A percentile compares a stretch with the other conserved stretches of the same genome.
These are phyloP conservation scores for Strobilomyces dryophilus DNA, from an alignment of 768 basidiomycete genomes.

Conservation along the genomic window DNA sequence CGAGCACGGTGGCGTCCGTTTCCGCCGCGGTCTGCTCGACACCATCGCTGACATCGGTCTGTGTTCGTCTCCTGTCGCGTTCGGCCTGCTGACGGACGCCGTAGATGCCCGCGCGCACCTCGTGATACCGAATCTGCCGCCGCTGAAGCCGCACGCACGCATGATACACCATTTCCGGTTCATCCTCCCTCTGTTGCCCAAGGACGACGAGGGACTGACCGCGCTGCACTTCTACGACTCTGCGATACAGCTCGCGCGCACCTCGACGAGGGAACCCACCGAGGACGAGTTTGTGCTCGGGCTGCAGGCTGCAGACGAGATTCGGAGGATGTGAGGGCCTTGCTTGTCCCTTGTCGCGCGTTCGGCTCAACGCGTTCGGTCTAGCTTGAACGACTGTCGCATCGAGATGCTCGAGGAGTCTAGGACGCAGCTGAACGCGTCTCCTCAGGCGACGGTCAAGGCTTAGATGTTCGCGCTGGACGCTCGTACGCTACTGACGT, in stretches of 20 bases:
- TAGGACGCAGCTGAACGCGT: slow-evolving; percentile 37
- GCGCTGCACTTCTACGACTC: slow-evolving; percentile 75
- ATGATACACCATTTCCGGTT: slow-evolving; percentile 82
- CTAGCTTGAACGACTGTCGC: slow-evolving; percentile 59
- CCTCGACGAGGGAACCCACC: slow-evolving; percentile 53
- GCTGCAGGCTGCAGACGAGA: slow-evolving; percentile 55
- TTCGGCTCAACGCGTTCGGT: background rate
- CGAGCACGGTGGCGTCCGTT: slow-evolving; percentile 55
- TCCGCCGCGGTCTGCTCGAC: slow-evolving; percentile 65
- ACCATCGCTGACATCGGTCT: slow-evolving; percentile 68
- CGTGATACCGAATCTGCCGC: slow-evolving; percentile 70
- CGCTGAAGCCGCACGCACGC: slow-evolving; percentile 64
- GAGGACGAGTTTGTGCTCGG: slow-evolving; percentile 67
- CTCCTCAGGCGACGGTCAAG: slow-evolving; percentile 14
- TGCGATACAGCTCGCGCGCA: slow-evolving; percentile 67
- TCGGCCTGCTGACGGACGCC: slow-evolving; percentile 4
- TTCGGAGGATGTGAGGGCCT: slow-evolving; percentile 49
- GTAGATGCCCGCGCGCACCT: slow-evolving; percentile 65
- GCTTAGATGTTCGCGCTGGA: background rate
- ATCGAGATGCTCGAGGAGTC: slow-evolving; percentile 62
- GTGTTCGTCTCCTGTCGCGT: slow-evolving; percentile 16
- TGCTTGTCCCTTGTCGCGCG: background rate
- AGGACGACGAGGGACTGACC: slow-evolving; percentile 61
- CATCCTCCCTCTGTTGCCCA: slow-evolving; percentile 56
- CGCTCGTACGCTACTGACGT: background rate